Conservation (phyloP, 148 eudicot genomes). For the Rhododendron ovatum region DNA sequence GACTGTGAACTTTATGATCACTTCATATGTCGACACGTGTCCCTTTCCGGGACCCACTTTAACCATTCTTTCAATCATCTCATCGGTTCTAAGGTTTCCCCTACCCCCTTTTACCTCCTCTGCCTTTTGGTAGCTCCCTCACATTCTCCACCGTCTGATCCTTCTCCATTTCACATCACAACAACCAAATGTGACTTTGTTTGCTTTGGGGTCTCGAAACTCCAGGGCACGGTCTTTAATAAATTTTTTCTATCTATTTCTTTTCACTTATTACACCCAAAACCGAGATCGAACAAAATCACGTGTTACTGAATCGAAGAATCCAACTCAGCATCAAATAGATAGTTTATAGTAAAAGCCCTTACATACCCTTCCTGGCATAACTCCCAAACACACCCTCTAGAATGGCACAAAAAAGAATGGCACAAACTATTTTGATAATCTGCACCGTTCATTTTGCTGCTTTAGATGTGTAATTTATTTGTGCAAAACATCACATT, state of each 20-base stretch:
- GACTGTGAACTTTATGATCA: background rate
- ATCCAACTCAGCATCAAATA: background rate
- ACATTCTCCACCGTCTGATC: background rate
- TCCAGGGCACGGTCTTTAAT: accelerated
- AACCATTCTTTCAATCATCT: background rate
- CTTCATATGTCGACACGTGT: background rate
- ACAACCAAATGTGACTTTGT: too few relatives aligned
- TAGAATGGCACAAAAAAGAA: too few relatives aligned
- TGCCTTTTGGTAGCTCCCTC: background rate
- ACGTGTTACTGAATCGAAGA: background rate
- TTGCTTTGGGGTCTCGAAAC: too few relatives aligned
- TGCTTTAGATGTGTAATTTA: background rate
- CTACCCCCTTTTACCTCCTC: background rate
- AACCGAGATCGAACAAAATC: too few relatives aligned
- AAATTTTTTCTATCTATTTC: too few relatives aligned
- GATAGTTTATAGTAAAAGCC: too few relatives aligned
- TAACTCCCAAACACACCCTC: too few relatives aligned
- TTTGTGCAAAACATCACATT: background rate
- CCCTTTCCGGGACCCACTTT: too few relatives aligned
- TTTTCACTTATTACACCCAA: too few relatives aligned
- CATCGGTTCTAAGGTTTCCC: background rate
- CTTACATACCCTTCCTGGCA: too few relatives aligned
- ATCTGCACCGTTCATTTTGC: background rate
- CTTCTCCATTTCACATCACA: background rate
- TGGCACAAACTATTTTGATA: background rate